Base-by-base conservation (phyloP, 768 basidiomycete species). In the Boletellus ananas region DNA sequence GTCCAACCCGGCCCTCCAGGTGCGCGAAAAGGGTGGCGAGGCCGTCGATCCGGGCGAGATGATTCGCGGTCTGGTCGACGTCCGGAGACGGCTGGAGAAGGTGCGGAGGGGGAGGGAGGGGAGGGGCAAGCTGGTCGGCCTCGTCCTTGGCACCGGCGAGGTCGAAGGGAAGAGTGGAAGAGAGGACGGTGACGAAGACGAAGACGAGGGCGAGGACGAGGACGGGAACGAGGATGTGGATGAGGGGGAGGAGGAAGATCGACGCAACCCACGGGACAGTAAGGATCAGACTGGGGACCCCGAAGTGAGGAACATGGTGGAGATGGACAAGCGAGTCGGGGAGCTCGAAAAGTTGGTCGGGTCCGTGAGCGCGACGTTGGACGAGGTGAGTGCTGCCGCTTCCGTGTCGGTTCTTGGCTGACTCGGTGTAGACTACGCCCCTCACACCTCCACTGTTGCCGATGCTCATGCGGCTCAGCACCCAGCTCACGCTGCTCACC, bases 271-370 rank as follows among this genome's bases (percentile, higher is more conserved):
- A 10, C 25, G 14, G 34, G 18, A 16, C 4, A 44, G 16, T 14
- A n/a, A 35, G 50, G 48, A 18, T 31, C 35, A 18, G 8, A 7
- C 48, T 35, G 47, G 42, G 39, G 61, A 63, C 42, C 60, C 71
- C 1, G 74, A 78, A 34, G 69, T 75, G 43, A 77, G 75, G 45
- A 76, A 65, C 14, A 65, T 92, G 17, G 79, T 83, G 3, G 85
- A 90, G 49, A 77, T 97, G 62, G 95, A 98, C 68, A 77, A 76
- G 58, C 81, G 95, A 33, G 77, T 99, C 2, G 86, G 87, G 7
- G 81, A 87, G 53, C 73, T 99, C 14, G 95, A 98, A 64, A 81
- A 79, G 50, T 56, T 89, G 11, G 74, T 99, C 27, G 95, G 95
- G 2, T 86, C 91, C 6, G 83, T 84, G n/a, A 85, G 77, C 48